Conservation (phyloP, 768 basidiomycete species). For the Russula virescens region DNA sequence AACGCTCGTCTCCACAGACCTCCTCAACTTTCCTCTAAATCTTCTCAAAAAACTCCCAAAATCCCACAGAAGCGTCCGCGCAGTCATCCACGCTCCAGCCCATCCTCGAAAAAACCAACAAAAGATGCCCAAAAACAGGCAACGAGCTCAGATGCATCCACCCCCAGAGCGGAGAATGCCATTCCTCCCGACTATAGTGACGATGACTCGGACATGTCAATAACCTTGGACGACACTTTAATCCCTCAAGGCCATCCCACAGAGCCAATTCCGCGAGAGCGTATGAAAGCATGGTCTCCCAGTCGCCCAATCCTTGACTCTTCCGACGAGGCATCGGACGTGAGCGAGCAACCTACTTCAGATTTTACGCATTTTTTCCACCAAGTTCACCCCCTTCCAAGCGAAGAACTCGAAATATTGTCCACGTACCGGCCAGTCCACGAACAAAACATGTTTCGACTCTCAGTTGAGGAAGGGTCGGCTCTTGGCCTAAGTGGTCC, state of each 20-base stretch:
- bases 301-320: constrained; percentile 37
- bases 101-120: constrained; percentile 29
- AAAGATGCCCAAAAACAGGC: constrained; percentile 26
- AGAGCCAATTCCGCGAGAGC: background rate
- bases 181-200: constrained; percentile 24
- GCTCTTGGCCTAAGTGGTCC: constrained; percentile 29
- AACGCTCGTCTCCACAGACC: constrained; percentile 57
- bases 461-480: constrained; percentile 38
- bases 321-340: constrained; percentile 28
- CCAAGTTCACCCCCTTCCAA: background rate
- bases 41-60: constrained; percentile 1
- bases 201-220: constrained; percentile 19
- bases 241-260: background rate
- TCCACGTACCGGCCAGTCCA: constrained; percentile 47
- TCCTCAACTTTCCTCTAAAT: too few species aligned
- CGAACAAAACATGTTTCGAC: constrained; percentile 42
- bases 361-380: constrained; percentile 28
- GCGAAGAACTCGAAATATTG: constrained; percentile 28
- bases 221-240: constrained; percentile 35
- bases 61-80: constrained; percentile 44
- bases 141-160: constrained; percentile 30
- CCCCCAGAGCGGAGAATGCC: constrained; percentile 35
- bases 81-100: constrained; percentile 18
- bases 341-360: constrained; percentile 27
- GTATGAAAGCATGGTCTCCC: constrained; percentile 51